These are phyloP conservation scores for Nannochloropsis gaditana DNA, from an alignment of 108 stramenopile genomes.

Conservation along the genomic window DNA sequence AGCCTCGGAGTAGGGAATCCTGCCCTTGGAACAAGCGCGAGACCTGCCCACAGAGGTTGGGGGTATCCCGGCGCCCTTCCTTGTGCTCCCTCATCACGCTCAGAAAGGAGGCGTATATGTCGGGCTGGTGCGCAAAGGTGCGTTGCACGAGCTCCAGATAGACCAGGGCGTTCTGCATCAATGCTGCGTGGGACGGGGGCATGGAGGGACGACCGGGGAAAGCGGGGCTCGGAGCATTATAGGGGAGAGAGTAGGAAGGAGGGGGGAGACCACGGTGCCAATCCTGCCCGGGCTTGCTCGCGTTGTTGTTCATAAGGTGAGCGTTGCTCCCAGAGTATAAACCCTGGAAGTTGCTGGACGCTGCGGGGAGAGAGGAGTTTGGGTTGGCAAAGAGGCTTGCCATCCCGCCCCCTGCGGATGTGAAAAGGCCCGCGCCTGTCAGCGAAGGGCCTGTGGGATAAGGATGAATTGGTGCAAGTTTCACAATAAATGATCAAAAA, in stretches of 20 bases:
- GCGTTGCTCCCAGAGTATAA: too few species aligned
- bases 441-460: too few species aligned
- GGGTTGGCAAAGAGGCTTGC: too few species aligned
- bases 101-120: not conserved
- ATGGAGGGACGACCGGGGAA: not conserved
- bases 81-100: not conserved
- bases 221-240: not conserved
- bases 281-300: too few species aligned
- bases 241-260: not conserved
- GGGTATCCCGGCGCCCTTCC: not conserved
- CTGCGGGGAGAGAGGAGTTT: too few species aligned
- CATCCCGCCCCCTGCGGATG: too few species aligned
- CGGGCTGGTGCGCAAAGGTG: not conserved
- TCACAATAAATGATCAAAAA: too few species aligned
- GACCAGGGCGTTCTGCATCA: not conserved
- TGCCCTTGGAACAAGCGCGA: not conserved
- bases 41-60: not conserved
- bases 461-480: too few species aligned
- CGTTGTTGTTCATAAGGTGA: too few species aligned
- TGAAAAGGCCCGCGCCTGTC: too few species aligned
- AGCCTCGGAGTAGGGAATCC: not conserved
- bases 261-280: not conserved
- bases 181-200: not conserved
- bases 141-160: conserved; percentile 4
- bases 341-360: too few species aligned